Evolutionary conservation across 2,329 filamentous ascomycete species (phyloP).

Genomic region (Microsporum audouinii): DNA sequence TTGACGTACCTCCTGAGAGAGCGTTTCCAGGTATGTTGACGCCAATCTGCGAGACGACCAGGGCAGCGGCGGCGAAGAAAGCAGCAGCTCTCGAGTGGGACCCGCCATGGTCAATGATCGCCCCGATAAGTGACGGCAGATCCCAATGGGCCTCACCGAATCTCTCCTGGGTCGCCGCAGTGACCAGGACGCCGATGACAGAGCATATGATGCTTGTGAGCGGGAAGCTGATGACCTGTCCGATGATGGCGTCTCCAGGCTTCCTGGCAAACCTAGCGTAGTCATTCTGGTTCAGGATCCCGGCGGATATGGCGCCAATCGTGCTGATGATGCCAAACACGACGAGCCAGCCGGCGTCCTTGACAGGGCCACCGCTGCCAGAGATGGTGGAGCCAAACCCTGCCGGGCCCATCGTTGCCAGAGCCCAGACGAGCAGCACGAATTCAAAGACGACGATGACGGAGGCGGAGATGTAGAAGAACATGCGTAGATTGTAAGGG

Average conservation of each 20-base stretch:
- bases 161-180: conserved; percentile 23
- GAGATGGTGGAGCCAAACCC: conserved; percentile 9
- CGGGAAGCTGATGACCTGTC: conserved; percentile 30
- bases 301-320: conserved; percentile 37
- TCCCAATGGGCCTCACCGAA: conserved; percentile 34
- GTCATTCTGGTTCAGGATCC: conserved; percentile 38
- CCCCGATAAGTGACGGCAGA: conserved; percentile 32
- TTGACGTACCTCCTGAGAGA: conserved; percentile 28
- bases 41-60: conserved; percentile 37
- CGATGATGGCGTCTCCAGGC: conserved; percentile 34
- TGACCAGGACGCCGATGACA: conserved; percentile 25
- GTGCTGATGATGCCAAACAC: conserved; percentile 32
- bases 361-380: not conserved
- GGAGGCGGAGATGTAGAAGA: conserved; percentile 9
- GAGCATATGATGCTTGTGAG: conserved; percentile 8
- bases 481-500: conserved; percentile 23
- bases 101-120: conserved; percentile 26
- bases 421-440: conserved; percentile 12
- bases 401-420: conserved; percentile 8
- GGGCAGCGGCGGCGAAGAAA: conserved; percentile 38
- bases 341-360: conserved; percentile 27
- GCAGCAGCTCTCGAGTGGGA: conserved; percentile 32
- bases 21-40: conserved; percentile 35
- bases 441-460: conserved; percentile 10
- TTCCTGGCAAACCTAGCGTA: conserved; percentile 34